Evolutionary conservation across 2,329 filamentous ascomycete species (phyloP).

Genomic region (Pseudocercospora musae): DNA sequence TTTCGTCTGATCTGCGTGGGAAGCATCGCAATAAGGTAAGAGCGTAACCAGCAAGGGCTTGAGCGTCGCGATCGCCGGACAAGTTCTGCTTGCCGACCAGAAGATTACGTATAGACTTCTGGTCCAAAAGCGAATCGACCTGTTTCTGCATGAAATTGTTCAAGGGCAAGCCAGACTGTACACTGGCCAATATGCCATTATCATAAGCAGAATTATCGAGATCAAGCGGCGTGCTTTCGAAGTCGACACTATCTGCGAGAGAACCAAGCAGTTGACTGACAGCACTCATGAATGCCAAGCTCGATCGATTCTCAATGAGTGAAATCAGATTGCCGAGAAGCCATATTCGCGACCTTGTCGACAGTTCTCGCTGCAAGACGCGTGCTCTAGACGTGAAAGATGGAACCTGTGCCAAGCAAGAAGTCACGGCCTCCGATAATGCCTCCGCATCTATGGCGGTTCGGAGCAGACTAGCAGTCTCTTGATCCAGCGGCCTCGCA

Average conservation of each 20-base stretch:
- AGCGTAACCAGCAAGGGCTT: slow-evolving; percentile 78
- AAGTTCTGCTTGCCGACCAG: slow-evolving; percentile 28
- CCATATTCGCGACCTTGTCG: slow-evolving; percentile 49
- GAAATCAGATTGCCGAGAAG: slow-evolving; percentile 59
- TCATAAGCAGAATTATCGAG: slow-evolving; percentile 36
- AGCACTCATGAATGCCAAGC: slow-evolving; percentile 51
- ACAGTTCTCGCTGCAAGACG: not conserved
- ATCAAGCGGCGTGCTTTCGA: slow-evolving; percentile 41
- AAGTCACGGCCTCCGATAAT: slow-evolving; percentile 22
- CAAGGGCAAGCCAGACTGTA: slow-evolving; percentile 27
- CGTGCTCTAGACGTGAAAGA: not conserved
- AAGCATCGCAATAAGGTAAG: slow-evolving; percentile 83
- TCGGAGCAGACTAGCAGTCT: slow-evolving; percentile 27
- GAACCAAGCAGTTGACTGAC: slow-evolving; percentile 56
- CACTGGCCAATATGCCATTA: slow-evolving; percentile 45
- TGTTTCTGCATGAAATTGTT: slow-evolving; percentile 60
- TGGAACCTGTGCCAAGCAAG: not conserved
- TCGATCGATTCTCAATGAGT: slow-evolving; percentile 21
- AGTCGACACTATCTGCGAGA: slow-evolving; percentile 54
- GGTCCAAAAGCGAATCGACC: slow-evolving; percentile 68
- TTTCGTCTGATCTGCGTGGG: slow-evolving; percentile 75
- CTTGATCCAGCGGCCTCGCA: slow-evolving; percentile 26
- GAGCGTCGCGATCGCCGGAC: slow-evolving; percentile 55
- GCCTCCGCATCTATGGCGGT: slow-evolving; percentile 24
- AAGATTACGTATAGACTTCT: slow-evolving; percentile 63